Conservation (phyloP, 257 asterid genomes). For the Agastache rugosa region DNA sequence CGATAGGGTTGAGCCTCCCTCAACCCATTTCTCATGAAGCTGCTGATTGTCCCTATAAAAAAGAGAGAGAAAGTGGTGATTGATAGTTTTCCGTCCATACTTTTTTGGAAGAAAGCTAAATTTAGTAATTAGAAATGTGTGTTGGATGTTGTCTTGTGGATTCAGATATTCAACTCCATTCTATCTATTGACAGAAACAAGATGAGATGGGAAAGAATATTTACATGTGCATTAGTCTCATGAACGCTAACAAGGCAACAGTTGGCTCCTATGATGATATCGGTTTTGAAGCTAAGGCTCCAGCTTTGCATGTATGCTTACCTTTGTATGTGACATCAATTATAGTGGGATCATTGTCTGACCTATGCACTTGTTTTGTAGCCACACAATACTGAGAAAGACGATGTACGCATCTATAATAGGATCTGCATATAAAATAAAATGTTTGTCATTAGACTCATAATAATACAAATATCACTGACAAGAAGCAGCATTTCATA, state of each 20-base stretch:
- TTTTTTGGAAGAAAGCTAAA: too few relatives aligned
- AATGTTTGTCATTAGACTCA: neutral
- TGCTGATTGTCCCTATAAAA: too few relatives aligned
- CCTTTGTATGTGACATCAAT: neutral
- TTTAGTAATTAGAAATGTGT: too few relatives aligned
- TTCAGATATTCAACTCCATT: too few relatives aligned
- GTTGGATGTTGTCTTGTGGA: too few relatives aligned
- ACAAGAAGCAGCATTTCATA: neutral
- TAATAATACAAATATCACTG: neutral
- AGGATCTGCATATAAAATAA: slow-evolving; percentile 22
- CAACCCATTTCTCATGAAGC: too few relatives aligned
- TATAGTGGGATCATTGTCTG: neutral
- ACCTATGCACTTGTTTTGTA: slow-evolving; percentile 11
- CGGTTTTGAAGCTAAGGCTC: neutral
- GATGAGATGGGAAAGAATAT: neutral
- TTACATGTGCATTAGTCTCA: neutral
- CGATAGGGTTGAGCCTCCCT: too few relatives aligned
- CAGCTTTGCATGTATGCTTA: slow-evolving; percentile 29
- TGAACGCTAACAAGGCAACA: too few relatives aligned
- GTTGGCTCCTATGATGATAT: neutral
- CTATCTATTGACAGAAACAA: too few relatives aligned
- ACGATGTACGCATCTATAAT: slow-evolving; percentile 19
- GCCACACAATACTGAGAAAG: neutral
- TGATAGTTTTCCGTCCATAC: too few relatives aligned
- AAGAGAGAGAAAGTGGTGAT: too few relatives aligned